Percentiles rank a stretch among this genome's conserved stretches.
Evolutionary conservation across 495 filamentous ascomycete genomes (phyloP).

Genomic region (Hyphodiscus hymeniophilus): DNA sequence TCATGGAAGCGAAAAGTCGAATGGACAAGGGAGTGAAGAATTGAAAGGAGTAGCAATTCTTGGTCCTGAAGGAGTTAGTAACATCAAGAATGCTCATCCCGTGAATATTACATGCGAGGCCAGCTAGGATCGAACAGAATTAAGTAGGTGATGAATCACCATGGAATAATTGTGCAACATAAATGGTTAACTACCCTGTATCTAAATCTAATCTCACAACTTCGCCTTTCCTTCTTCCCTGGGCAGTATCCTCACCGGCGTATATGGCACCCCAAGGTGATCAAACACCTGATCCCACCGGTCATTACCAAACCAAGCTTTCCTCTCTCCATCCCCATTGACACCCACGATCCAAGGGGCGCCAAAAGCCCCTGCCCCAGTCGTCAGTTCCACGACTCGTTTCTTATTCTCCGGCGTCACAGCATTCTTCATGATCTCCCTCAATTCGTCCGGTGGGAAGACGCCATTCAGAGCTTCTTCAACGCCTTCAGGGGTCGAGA

Average conservation of each 20-base stretch:
- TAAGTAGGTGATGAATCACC: no score
- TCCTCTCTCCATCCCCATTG: conserved; percentile 5
- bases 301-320: conserved; percentile 14
- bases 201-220: no score
- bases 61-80: no score
- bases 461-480: conserved; percentile 4
- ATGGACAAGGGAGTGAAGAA: no score
- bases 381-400: conserved; percentile 11
- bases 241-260: conserved; percentile 1
- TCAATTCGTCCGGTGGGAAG: conserved; percentile 3
- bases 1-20: no score
- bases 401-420: conserved; percentile 15
- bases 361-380: conserved; percentile 10
- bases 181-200: no score
- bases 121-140: no score
- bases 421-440: conserved; percentile 9
- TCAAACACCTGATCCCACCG: conserved; percentile 16
- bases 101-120: no score
- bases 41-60: no score
- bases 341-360: conserved; percentile 15
- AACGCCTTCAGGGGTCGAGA: conserved; percentile 10
- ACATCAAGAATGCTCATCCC: no score
- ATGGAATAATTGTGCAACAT: no score
- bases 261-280: conserved; percentile 11
- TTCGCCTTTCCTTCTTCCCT: not conserved